Percentiles rank a stretch among this genome's conserved stretches.
Evolutionary conservation across 331 rosid genomes (phyloP).

Genomic region (Rhamnella rubrinervis): DNA sequence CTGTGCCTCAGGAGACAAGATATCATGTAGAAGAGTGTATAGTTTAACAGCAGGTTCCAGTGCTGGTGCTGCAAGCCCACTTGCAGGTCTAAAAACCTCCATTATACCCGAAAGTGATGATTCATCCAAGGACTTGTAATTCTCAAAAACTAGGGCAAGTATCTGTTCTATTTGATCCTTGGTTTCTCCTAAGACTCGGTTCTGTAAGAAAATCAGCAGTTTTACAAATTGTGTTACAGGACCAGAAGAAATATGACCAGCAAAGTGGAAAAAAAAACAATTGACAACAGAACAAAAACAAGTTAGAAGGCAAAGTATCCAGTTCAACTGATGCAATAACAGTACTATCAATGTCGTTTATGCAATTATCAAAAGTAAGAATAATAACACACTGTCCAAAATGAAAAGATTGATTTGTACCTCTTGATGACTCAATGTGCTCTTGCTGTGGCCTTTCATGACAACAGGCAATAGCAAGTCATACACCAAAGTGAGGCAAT

Average conservation of each 20-base stretch:
- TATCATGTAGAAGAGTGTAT: conserved; percentile 84
- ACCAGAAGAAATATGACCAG: conserved; percentile 24
- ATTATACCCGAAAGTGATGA: conserved; percentile 68
- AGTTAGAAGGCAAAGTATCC: background rate
- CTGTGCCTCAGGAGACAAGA: conserved; percentile 93
- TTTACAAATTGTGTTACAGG: conserved; percentile 25
- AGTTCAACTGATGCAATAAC: background rate
- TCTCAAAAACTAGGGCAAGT: conserved; percentile 74
- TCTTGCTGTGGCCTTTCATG: conserved; percentile 77
- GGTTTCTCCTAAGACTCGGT: conserved; percentile 90
- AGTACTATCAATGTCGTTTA: background rate
- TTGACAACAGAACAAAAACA: background rate
- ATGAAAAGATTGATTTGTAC: conserved; percentile 38
- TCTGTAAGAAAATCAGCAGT: conserved; percentile 46
- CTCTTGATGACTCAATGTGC: conserved; percentile 94
- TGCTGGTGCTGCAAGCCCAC: conserved; percentile 80
- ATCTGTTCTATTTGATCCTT: conserved; percentile 87
- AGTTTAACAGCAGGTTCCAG: conserved; percentile 90
- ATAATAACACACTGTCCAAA: conserved; percentile 12
- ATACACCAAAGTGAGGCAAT: conserved; percentile 81
- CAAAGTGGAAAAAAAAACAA: conserved; percentile 14
- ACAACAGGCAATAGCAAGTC: conserved; percentile 71
- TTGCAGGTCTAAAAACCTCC: conserved; percentile 74
- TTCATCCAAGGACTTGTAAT: conserved; percentile 92
- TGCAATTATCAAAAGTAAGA: conserved; percentile 7